A percentile compares a stretch with the other conserved stretches of the same genome.
phyloP scores from a whole-genome alignment of 2,329 filamentous ascomycete species.

The Calonectria multiphialidica region DNA sequence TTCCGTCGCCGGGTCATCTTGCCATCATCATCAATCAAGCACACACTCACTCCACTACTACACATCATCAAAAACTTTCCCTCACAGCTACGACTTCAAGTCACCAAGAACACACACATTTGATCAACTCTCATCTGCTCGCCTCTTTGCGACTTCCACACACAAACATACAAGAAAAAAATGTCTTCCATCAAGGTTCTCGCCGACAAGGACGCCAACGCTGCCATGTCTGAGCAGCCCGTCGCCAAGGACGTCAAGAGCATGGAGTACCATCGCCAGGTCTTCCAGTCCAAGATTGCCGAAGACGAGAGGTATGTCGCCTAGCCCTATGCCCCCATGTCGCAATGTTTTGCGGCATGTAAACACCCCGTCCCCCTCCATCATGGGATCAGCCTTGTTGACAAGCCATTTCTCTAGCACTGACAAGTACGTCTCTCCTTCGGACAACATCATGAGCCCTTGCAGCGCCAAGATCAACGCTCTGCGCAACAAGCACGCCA shows the following conservation, averaged over 20 bases:
- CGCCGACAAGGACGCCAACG: conserved; percentile 75
- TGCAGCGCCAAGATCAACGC: conserved; percentile 86
- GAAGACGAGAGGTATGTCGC: conserved; percentile 72
- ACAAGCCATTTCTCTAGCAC: conserved; percentile 45
- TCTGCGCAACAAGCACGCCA: conserved; percentile 83
- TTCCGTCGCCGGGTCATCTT: not conserved
- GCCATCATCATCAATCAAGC: not conserved
- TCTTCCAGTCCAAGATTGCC: conserved; percentile 77
- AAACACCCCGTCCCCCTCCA: too few species aligned
- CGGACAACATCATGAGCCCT: conserved; percentile 90
- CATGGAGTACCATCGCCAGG: conserved; percentile 84
- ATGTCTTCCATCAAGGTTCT: conserved; percentile 72
- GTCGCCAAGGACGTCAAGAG: conserved; percentile 67
- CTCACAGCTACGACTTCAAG: not conserved
- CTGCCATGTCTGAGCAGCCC: conserved; percentile 53
- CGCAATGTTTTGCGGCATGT: not conserved
- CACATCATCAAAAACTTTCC: not conserved
- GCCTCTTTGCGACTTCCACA: conserved; percentile 3
- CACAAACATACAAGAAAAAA: conserved; percentile 37
- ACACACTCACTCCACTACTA: too few species aligned
- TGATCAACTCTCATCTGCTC: not conserved
- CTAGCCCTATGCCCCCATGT: not conserved
- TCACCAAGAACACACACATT: not conserved
- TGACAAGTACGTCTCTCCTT: conserved; percentile 80
- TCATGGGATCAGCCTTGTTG: conserved; percentile 1